Conservation (phyloP, 257 asterid genomes). For the Thymus quinquecostatus region DNA sequence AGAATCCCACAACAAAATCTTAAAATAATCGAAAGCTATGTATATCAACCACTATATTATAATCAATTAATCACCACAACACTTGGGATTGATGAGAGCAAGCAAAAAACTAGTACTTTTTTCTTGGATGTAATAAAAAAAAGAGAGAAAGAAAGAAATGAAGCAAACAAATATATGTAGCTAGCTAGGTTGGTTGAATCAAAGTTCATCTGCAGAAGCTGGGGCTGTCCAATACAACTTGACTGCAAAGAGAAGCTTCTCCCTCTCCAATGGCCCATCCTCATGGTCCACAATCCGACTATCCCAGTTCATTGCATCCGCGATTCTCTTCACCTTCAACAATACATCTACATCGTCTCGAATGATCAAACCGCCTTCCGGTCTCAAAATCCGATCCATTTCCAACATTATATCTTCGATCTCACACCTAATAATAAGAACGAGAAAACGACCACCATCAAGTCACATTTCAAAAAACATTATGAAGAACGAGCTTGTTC, state of each 20-base stretch:
- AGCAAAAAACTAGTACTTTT: background rate
- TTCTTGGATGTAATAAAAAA: background rate
- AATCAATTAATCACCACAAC: too few relatives aligned
- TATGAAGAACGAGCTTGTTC: background rate
- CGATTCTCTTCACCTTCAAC: constrained; percentile 63
- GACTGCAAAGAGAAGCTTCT: constrained; percentile 81
- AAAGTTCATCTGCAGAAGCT: constrained; percentile 34
- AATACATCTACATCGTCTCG: constrained; percentile 73
- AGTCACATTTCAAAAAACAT: background rate
- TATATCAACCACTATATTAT: too few relatives aligned
- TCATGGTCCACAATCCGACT: constrained; percentile 80
- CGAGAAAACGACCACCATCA: background rate
- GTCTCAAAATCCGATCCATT: constrained; percentile 78
- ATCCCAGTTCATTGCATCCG: constrained; percentile 78
- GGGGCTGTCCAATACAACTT: constrained; percentile 85
- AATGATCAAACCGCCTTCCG: constrained; percentile 81
- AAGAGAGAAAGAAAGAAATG: background rate
- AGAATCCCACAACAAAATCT: constrained; percentile 7
- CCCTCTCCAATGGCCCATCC: constrained; percentile 80
- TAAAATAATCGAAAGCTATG: background rate
- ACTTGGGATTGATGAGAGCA: too few relatives aligned
- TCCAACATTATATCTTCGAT: constrained; percentile 76
- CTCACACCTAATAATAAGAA: constrained; percentile 52
- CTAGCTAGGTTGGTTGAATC: constrained; percentile 1
- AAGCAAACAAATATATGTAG: background rate